phyloP scores from a whole-genome alignment of 495 filamentous ascomycete genomes.

The Pseudoneurospora amorphoporcata region DNA sequence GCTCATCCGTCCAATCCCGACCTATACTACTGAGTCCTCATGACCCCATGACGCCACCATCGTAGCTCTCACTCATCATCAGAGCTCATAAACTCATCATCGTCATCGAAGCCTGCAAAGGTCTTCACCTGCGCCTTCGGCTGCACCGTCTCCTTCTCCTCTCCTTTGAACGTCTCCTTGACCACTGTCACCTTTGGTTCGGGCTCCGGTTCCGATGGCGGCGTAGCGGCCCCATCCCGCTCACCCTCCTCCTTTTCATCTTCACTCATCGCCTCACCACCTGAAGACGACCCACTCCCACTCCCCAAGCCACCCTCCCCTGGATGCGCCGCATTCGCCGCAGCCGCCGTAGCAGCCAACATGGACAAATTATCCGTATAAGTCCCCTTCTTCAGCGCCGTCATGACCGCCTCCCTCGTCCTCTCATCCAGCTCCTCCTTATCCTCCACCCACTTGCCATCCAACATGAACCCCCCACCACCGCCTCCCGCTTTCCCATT shows the following conservation, averaged over 20 bases:
- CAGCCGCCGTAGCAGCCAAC: constrained; percentile 8
- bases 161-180: not conserved
- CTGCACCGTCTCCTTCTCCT: constrained; percentile 34
- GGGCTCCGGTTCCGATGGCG: constrained; percentile 22
- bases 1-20: not conserved
- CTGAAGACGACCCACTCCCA: constrained; percentile 29
- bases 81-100: constrained; percentile 80
- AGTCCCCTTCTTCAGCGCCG: constrained; percentile 60
- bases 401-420: constrained; percentile 71
- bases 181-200: constrained; percentile 2
- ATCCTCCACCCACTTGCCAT: constrained; percentile 88
- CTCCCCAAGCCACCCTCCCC: constrained; percentile 22
- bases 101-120: constrained; percentile 83
- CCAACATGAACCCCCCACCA: constrained; percentile 38
- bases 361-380: constrained; percentile 38
- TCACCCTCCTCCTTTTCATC: constrained; percentile 26
- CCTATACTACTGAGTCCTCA: not conserved
- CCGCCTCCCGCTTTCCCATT: constrained; percentile 47
- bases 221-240: constrained; percentile 22
- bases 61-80: constrained; percentile 52
- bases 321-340: not conserved
- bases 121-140: constrained; percentile 24
- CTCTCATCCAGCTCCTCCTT: constrained; percentile 78
- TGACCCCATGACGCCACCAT: constrained; percentile 15
- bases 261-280: constrained; percentile 16